phyloP scores from a whole-genome alignment of 306 rosid genomes.

The Biancaea sappan region DNA sequence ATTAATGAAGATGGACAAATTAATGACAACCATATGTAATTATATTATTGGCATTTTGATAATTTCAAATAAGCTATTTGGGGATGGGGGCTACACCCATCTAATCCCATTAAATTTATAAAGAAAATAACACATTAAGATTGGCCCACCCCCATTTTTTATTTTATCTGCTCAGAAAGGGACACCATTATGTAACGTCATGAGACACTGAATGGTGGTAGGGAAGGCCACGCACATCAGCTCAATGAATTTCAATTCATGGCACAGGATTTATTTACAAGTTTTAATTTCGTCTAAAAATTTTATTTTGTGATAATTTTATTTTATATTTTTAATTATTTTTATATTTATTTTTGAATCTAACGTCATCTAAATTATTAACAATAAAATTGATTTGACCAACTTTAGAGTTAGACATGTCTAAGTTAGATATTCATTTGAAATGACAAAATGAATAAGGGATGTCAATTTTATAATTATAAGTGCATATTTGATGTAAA shows the following conservation, averaged over 20 bases:
- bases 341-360: too few species aligned
- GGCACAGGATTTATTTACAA: too few species aligned
- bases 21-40: not conserved
- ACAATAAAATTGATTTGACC: too few species aligned
- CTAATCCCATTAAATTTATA: not conserved
- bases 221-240: not conserved
- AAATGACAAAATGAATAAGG: too few species aligned
- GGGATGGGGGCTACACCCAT: not conserved
- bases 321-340: too few species aligned
- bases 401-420: too few species aligned
- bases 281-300: too few species aligned
- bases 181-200: not conserved
- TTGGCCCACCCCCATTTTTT: not conserved
- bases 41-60: not conserved
- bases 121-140: not conserved
- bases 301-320: too few species aligned
- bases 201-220: not conserved
- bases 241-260: not conserved
- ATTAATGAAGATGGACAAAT: not conserved
- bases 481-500: too few species aligned
- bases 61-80: not conserved
- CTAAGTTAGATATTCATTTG: too few species aligned
- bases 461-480: too few species aligned
- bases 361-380: too few species aligned
- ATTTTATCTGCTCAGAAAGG: slow-evolving; percentile 8